These are phyloP conservation scores for Lodderomyces oxycetoniae DNA, from an alignment of 1,139 yeast species.

Conservation along the genomic window DNA sequence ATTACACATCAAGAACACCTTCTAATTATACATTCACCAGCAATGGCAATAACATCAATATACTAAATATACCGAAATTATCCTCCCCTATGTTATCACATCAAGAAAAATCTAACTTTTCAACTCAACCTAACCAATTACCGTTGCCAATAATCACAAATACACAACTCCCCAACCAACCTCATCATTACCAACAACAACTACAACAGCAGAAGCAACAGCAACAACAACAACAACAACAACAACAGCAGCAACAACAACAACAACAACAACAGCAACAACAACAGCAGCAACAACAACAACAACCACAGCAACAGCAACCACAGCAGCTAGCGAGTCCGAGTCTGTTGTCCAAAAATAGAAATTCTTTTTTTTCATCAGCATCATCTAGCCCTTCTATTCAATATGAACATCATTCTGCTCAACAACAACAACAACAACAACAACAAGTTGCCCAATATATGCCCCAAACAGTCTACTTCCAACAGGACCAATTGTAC, in stretches of 20 bases:
- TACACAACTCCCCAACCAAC: too few relatives aligned
- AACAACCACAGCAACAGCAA: too few relatives aligned
- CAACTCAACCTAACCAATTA: conserved; percentile 12
- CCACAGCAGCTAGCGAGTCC: conserved; percentile 11
- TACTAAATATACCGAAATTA: conserved; percentile 11
- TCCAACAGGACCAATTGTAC: conserved; percentile 3
- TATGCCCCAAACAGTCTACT: conserved; percentile 3
- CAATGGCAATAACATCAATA: conserved; percentile 5
- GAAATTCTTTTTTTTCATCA: too few relatives aligned
- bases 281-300: conserved; percentile 1
- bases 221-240: not conserved
- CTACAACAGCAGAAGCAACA: not conserved
- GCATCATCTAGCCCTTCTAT: too few relatives aligned
- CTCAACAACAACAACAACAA: conserved; percentile 11
- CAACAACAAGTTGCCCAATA: conserved; percentile 2
- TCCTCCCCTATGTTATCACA: conserved; percentile 3
- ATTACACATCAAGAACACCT: conserved; percentile 11
- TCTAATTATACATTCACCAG: conserved; percentile 16
- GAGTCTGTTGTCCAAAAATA: too few relatives aligned
- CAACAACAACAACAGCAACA: too few relatives aligned
- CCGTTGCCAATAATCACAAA: too few relatives aligned
- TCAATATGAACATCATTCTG: conserved; percentile 3
- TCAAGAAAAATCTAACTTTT: not conserved
- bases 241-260: not conserved
- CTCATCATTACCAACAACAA: not conserved